A percentile compares a stretch with the other conserved stretches of the same genome.
These are phyloP conservation scores for Geranium brycei DNA, from an alignment of 345 rosid species.

Conservation along the genomic window DNA sequence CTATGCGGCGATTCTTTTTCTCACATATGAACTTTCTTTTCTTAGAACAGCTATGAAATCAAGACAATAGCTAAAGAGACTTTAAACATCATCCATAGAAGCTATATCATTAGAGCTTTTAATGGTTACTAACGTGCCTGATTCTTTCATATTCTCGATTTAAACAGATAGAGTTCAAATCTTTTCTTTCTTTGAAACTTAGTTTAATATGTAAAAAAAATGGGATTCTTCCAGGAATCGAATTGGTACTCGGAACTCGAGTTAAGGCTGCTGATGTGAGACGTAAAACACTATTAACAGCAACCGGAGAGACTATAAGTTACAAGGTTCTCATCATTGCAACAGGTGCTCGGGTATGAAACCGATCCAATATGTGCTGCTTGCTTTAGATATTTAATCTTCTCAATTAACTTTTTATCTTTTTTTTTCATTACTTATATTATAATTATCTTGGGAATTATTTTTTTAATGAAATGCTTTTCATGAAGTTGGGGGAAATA, in stretches of 20 bases:
- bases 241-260: conserved; percentile 81
- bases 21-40: too few species aligned
- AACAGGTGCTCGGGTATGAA: conserved; percentile 97
- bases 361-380: conserved; percentile 14
- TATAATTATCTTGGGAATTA: not conserved
- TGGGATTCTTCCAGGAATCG: conserved; percentile 50
- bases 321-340: conserved; percentile 81
- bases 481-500: too few species aligned
- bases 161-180: not conserved
- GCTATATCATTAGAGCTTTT: too few species aligned
- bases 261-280: conserved; percentile 84
- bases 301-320: conserved; percentile 87
- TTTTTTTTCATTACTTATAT: not conserved
- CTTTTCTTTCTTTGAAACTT: not conserved
- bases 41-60: too few species aligned
- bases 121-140: too few species aligned
- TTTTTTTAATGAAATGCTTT: not conserved
- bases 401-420: too few species aligned
- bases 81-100: too few species aligned
- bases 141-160: not conserved
- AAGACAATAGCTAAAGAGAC: too few species aligned
- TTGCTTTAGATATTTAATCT: not conserved
- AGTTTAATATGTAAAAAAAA: not conserved
- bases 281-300: conserved; percentile 73
- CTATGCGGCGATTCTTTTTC: too few species aligned